A percentile compares a stretch with the other conserved stretches of the same genome.
Evolutionary conservation across 305 asterid species (phyloP).

Genomic region (Ruellia speciosa): DNA sequence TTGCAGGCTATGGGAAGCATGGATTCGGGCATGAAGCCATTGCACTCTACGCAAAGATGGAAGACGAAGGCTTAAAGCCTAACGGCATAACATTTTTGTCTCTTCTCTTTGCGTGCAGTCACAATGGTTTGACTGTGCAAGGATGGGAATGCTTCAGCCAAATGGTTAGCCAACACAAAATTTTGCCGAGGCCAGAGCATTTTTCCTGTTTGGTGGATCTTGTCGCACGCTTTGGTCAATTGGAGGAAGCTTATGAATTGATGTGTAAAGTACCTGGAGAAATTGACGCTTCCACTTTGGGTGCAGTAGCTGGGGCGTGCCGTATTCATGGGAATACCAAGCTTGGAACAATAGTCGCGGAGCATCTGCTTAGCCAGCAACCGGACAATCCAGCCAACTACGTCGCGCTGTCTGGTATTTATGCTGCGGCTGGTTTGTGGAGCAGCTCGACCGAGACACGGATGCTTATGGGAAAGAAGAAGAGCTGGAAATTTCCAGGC

Average conservation of each 20-base stretch:
- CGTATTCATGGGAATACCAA: slow-evolving; percentile 24
- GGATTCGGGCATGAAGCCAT: slow-evolving; percentile 42
- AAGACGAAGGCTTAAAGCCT: slow-evolving; percentile 39
- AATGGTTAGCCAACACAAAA: slow-evolving; percentile 31
- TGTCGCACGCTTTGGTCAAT: slow-evolving; percentile 35
- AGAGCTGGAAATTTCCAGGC: too few species aligned
- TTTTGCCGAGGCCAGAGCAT: slow-evolving; percentile 42
- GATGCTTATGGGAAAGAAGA: too few species aligned
- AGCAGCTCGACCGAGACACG: not conserved
- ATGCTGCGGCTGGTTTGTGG: slow-evolving; percentile 45
- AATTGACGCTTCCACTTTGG: slow-evolving; percentile 29
- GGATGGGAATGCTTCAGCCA: slow-evolving; percentile 36
- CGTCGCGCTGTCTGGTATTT: slow-evolving; percentile 41
- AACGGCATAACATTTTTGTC: slow-evolving; percentile 45
- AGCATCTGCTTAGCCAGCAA: slow-evolving; percentile 24
- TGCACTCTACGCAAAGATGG: slow-evolving; percentile 36
- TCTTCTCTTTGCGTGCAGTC: slow-evolving; percentile 52
- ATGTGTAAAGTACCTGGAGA: slow-evolving; percentile 17
- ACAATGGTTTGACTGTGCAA: slow-evolving; percentile 35
- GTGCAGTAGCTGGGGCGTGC: slow-evolving; percentile 43
- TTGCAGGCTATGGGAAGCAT: slow-evolving; percentile 40
- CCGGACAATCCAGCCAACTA: slow-evolving; percentile 32
- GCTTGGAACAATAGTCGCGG: slow-evolving; percentile 34
- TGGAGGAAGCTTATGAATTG: slow-evolving; percentile 43
- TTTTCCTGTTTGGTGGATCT: slow-evolving; percentile 49